Base-by-base conservation (phyloP, 2,329 filamentous ascomycete species). In the Pseudogymnoascus sp. region DNA sequence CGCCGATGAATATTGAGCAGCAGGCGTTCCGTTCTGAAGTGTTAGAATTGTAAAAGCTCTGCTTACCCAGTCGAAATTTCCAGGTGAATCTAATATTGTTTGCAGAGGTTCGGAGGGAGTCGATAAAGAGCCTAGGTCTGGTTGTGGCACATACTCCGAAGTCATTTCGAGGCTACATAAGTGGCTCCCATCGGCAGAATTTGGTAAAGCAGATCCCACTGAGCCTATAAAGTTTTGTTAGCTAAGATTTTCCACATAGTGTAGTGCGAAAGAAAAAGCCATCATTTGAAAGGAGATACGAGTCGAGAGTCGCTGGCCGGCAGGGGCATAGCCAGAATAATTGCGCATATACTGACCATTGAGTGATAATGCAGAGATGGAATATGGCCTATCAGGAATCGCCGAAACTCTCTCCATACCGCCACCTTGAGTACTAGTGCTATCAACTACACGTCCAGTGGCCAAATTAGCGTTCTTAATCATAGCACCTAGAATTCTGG, bases 51-150 rank as follows among this genome's bases (percentile, higher is more conserved):
- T 59, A 8, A 29, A 59, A 16, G 31, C 5, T 31, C 10, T 3
- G 63, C 68, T 42, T 62, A 69, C 69, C 69, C 69, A 71, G 61
- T 70, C 66, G 44, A 71, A 66, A 24, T 67, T 63, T 24, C 61
- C 65, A 5, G 69, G 64, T 4, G 67, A 33, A 35, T 67, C 64
- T n/a, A 66, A 29, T 37, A 70, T 65, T 2, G 60, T 44, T 37
- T 59, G 66, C 10, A 70, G 53, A 37, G 65, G 59, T 8, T 68
- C 63, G 26, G 61, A 44, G 14, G 61, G 62, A 14, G 37, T 19
- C 2, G 44, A 21, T 11, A 61, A 38, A 10, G 64, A 38, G 19
- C 61, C 64, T n/a, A 44, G 13, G 56, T 10, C 44, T 6, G 24
- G 26, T 5, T 53, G 47, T 6, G 31, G n/a, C 14, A 4, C 8